Evolutionary conservation across 1,284 basidiomycete species (phyloP).

Genomic region (Apiotrichum brassicae): DNA sequence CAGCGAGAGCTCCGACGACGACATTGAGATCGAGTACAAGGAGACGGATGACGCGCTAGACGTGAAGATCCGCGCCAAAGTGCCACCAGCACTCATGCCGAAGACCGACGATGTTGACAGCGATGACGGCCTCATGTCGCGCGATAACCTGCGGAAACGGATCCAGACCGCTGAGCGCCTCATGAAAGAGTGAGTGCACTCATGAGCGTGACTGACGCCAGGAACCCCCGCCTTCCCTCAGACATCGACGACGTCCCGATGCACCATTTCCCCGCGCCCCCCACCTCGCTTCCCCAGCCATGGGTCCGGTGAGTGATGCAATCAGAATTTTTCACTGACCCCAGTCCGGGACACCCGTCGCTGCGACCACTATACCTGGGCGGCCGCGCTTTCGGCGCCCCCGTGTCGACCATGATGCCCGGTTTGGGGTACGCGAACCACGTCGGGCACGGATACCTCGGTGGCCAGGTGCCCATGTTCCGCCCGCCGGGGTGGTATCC

Average conservation of each 20-base stretch:
- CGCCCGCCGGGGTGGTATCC: no score
- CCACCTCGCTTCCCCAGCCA: no score
- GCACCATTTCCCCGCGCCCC: neutral
- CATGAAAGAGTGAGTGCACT: neutral
- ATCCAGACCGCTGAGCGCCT: neutral
- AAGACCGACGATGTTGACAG: neutral
- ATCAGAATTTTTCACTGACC: no score
- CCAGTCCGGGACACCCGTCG: no score
- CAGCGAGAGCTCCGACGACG: neutral
- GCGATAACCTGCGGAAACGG: neutral
- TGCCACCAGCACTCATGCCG: neutral
- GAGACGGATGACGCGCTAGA: neutral
- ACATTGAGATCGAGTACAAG: neutral
- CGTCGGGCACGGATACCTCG: neutral
- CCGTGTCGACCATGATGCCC: constrained; percentile 1
- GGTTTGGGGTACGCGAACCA: neutral
- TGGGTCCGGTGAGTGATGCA: no score
- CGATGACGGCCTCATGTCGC: neutral
- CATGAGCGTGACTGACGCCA: no score
- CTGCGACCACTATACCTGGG: constrained; percentile 1
- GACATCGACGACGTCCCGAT: neutral
- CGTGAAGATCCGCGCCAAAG: neutral
- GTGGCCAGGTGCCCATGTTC: no score
- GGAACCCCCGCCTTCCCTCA: constrained; percentile 1
- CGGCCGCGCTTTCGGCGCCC: neutral